Percentiles rank a stretch among this genome's conserved stretches.
Conservation (phyloP, 176 grass and related monocot genomes). For the Chrysopogon serrulatus region DNA sequence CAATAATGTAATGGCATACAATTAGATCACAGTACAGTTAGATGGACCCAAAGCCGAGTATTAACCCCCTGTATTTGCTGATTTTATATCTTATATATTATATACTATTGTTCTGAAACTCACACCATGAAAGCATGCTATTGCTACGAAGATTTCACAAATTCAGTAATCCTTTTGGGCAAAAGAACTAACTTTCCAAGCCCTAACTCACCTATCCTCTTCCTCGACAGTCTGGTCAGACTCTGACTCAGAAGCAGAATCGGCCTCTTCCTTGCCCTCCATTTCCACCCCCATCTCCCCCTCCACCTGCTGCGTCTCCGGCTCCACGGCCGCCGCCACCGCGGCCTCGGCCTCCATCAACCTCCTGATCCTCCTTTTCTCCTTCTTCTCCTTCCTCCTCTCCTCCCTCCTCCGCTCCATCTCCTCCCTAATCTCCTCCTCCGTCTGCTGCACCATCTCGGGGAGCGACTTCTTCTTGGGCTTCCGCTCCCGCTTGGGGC, state of each 20-base stretch:
- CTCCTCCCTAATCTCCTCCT: constrained; percentile 3
- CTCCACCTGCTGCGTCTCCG: not conserved
- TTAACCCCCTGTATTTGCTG: not conserved
- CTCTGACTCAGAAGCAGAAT: not conserved
- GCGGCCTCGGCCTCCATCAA: constrained; percentile 20
- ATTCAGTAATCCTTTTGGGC: not conserved
- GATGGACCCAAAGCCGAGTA: not conserved
- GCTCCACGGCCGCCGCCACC: not conserved
- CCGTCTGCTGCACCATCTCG: not conserved
- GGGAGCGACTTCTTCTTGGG: constrained; percentile 21
- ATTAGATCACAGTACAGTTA: not conserved
- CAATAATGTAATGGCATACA: not conserved
- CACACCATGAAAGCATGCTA: not conserved
- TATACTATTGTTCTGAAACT: not conserved
- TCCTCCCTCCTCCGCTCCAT: constrained; percentile 30
- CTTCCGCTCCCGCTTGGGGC: constrained; percentile 28
- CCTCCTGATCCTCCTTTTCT: constrained; percentile 51
- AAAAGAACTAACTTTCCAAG: not conserved
- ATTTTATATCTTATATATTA: not conserved
- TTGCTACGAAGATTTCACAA: not conserved
- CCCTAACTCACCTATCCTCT: constrained; percentile 8
- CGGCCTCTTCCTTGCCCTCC: not conserved
- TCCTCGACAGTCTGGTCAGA: not conserved
- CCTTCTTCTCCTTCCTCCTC: constrained; percentile 53
- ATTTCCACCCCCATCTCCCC: not conserved